phyloP scores from a whole-genome alignment of 495 filamentous ascomycete species.

The Penicillium canariense region DNA sequence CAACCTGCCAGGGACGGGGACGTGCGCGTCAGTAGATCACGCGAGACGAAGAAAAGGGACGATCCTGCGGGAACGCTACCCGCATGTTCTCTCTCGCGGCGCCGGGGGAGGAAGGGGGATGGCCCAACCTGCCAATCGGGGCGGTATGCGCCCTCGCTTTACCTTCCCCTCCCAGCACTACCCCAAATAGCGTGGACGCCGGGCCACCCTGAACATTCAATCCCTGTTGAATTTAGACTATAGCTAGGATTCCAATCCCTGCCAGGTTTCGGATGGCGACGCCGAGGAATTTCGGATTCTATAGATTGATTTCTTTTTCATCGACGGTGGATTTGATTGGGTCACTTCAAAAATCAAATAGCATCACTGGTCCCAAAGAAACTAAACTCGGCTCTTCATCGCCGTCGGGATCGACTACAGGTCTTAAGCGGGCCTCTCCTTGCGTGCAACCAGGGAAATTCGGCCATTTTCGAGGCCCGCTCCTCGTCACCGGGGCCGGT shows the following conservation, averaged over 20 bases:
- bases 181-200: not conserved
- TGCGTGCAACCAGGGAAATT: not conserved
- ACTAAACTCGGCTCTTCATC: not conserved
- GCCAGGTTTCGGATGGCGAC: no score
- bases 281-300: no score
- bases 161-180: constrained; percentile 11
- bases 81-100: constrained; percentile 13
- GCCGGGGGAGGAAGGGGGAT: not conserved
- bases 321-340: no score
- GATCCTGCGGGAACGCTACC: constrained; percentile 16
- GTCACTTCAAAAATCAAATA: not conserved
- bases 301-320: no score
- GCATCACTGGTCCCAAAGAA: not conserved
- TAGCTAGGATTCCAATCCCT: no score
- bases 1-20: constrained; percentile 27
- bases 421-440: not conserved
- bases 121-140: not conserved
- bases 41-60: constrained; percentile 11
- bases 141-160: constrained; percentile 9
- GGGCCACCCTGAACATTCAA: not conserved
- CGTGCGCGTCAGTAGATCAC: constrained; percentile 26
- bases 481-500: constrained; percentile 4
- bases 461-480: constrained; percentile 2
- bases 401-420: constrained; percentile 1
- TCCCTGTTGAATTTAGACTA: no score